These are phyloP conservation scores for Blakeslea trispora DNA, from an alignment of 371 early-diverging fungal genomes.

Conservation along the genomic window DNA sequence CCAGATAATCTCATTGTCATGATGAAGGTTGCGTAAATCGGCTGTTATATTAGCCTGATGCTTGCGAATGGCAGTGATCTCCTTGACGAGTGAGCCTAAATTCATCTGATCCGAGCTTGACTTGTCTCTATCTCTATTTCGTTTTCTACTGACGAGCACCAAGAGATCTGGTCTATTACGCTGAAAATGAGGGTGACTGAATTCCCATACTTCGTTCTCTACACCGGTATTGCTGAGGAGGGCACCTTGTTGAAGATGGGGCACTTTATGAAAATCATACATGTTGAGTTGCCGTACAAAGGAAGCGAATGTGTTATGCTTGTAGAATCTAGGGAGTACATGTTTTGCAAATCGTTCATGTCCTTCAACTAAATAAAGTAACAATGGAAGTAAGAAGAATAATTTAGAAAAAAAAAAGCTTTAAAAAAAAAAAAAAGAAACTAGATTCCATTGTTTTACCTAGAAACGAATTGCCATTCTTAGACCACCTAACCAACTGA, in stretches of 20 bases:
- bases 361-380: slow-evolving; percentile 46
- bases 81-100: slow-evolving; percentile 60
- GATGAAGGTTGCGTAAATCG: slow-evolving; percentile 81
- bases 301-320: slow-evolving; percentile 91
- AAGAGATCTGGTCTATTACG: slow-evolving; percentile 55
- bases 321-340: slow-evolving; percentile 85
- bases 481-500: slow-evolving; percentile 75
- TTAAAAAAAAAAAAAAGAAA: no score
- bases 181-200: slow-evolving; percentile 56
- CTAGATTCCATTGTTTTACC: slow-evolving; percentile 45
- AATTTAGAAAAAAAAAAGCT: slow-evolving; percentile 4
- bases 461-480: slow-evolving; percentile 73
- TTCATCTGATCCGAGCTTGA: slow-evolving; percentile 37
- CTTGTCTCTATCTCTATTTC: slow-evolving; percentile 46
- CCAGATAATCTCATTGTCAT: slow-evolving; percentile 87
- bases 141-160: slow-evolving; percentile 55
- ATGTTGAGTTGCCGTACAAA: slow-evolving; percentile 96
- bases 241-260: slow-evolving; percentile 76
- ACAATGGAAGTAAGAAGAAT: neutral
- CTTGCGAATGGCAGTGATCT: slow-evolving; percentile 78
- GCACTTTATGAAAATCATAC: slow-evolving; percentile 86
- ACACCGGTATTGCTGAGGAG: slow-evolving; percentile 52
- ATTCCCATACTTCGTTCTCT: slow-evolving; percentile 66
- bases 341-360: slow-evolving; percentile 83
- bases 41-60: slow-evolving; percentile 82